Evolutionary conservation across 2,329 filamentous ascomycete species (phyloP).

Genomic region (Cercospora zeina): DNA sequence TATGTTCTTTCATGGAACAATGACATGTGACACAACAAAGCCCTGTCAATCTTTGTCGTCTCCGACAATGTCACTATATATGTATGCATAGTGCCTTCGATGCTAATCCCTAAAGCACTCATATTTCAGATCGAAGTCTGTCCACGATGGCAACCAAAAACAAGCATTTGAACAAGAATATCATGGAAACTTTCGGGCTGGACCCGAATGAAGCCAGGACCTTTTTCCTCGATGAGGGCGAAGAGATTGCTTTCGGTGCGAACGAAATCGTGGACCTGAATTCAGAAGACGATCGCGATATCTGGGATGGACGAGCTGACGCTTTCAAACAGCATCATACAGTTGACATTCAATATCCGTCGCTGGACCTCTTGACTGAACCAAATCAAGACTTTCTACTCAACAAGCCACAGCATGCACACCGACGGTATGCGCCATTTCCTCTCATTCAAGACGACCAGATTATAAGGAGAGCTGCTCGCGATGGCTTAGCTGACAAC

Average conservation of each 20-base stretch:
- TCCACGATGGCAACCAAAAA: background rate
- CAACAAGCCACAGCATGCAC: slow-evolving; percentile 16
- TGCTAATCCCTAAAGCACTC: background rate
- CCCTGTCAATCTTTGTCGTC: background rate
- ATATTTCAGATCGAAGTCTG: background rate
- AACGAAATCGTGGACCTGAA: slow-evolving; percentile 6
- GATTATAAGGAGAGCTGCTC: slow-evolving; percentile 16
- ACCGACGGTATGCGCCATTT: slow-evolving; percentile 18
- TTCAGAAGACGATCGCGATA: background rate
- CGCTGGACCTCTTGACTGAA: slow-evolving; percentile 15
- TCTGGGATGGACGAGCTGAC: slow-evolving; percentile 8
- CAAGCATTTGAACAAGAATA: slow-evolving; percentile 15
- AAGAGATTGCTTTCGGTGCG: slow-evolving; percentile 5
- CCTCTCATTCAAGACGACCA: slow-evolving; percentile 19
- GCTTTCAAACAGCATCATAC: slow-evolving; percentile 16
- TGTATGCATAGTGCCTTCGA: background rate
- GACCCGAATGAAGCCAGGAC: slow-evolving; percentile 10
- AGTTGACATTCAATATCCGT: slow-evolving; percentile 18
- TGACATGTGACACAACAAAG: background rate
- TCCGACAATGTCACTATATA: background rate
- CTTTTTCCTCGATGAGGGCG: slow-evolving; percentile 5
- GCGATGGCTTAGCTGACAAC: slow-evolving; percentile 16
- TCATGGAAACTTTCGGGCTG: slow-evolving; percentile 17
- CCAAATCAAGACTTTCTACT: slow-evolving; percentile 11
- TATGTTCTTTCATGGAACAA: background rate